A percentile compares a stretch with the other conserved stretches of the same genome.
Conservation (phyloP, 768 basidiomycete species). For the Pseudohyphozyma bogoriensis region DNA sequence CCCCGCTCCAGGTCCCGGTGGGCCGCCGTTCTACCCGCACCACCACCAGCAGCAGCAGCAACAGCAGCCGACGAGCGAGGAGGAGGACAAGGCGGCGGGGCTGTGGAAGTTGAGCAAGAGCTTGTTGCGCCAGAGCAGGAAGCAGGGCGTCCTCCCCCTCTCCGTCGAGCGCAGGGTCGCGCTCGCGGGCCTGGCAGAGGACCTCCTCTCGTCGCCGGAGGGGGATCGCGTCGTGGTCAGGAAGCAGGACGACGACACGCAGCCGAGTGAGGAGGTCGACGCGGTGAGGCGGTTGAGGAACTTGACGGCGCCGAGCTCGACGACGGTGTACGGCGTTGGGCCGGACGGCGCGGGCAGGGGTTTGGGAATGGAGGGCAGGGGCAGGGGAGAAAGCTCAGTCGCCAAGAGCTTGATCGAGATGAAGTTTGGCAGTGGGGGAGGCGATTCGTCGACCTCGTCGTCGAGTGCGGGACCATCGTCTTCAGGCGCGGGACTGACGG, state of each 20-base stretch:
- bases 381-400: slow-evolving; percentile 7
- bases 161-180: slow-evolving; percentile 21
- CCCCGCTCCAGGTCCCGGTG: slow-evolving; percentile 6
- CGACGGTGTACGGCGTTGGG: slow-evolving; percentile 16
- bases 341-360: background rate
- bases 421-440: slow-evolving; percentile 23
- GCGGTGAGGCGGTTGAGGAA: slow-evolving; percentile 16
- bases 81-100: slow-evolving; percentile 23
- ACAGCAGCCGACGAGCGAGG: slow-evolving; percentile 13
- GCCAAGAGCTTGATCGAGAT: slow-evolving; percentile 26
- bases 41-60: background rate
- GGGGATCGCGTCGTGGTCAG: slow-evolving; percentile 13
- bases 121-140: slow-evolving; percentile 3
- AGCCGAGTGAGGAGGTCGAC: slow-evolving; percentile 6
- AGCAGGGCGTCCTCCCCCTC: slow-evolving; percentile 2
- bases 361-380: background rate
- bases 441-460: background rate
- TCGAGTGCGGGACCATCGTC: background rate
- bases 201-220: slow-evolving; percentile 13
- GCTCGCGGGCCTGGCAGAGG: slow-evolving; percentile 8
- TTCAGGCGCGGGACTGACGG: background rate
- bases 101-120: slow-evolving; percentile 23
- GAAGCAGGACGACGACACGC: slow-evolving; percentile 8
- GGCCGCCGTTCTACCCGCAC: background rate
- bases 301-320: slow-evolving; percentile 20